A percentile compares a stretch with the other conserved stretches of the same genome.
Evolutionary conservation across 306 rosid species (phyloP).

Genomic region (Trifolium dubium): DNA sequence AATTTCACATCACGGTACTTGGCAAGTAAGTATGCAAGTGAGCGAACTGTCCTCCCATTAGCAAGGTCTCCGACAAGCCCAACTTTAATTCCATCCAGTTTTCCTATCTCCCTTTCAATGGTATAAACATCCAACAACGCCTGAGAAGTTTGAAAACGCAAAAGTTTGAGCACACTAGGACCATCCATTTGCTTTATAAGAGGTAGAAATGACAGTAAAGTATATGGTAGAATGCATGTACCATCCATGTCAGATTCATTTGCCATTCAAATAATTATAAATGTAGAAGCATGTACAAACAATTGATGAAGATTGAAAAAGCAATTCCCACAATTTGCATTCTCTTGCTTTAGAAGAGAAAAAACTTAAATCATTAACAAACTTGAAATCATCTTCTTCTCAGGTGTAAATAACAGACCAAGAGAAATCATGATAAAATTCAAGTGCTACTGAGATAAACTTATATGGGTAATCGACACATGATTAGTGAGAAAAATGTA

Average conservation of each 20-base stretch:
- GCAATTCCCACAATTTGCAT: too few relatives aligned
- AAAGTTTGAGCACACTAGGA: slow-evolving; percentile 4
- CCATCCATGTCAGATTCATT: too few relatives aligned
- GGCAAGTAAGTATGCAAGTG: slow-evolving; percentile 88
- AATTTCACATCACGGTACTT: slow-evolving; percentile 73
- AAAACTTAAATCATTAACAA: too few relatives aligned
- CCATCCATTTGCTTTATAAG: slow-evolving; percentile 11
- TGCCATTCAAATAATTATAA: too few relatives aligned
- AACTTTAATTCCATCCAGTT: slow-evolving; percentile 76
- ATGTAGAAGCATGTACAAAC: too few relatives aligned
- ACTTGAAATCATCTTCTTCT: too few relatives aligned
- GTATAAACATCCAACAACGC: slow-evolving; percentile 89
- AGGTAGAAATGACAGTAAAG: not conserved
- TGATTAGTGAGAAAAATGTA: slow-evolving; percentile 3
- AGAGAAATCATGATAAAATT: too few relatives aligned
- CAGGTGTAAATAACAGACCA: too few relatives aligned
- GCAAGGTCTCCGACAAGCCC: slow-evolving; percentile 95
- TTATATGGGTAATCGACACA: not conserved
- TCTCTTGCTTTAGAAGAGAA: too few relatives aligned
- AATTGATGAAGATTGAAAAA: too few relatives aligned
- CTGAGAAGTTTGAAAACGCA: slow-evolving; percentile 44
- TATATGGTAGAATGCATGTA: too few relatives aligned
- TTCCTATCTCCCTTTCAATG: slow-evolving; percentile 84
- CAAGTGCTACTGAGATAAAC: too few relatives aligned
- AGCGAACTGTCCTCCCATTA: slow-evolving; percentile 90